Evolutionary conservation across 331 rosid species (phyloP).

Genomic region (Quercus tomentella): DNA sequence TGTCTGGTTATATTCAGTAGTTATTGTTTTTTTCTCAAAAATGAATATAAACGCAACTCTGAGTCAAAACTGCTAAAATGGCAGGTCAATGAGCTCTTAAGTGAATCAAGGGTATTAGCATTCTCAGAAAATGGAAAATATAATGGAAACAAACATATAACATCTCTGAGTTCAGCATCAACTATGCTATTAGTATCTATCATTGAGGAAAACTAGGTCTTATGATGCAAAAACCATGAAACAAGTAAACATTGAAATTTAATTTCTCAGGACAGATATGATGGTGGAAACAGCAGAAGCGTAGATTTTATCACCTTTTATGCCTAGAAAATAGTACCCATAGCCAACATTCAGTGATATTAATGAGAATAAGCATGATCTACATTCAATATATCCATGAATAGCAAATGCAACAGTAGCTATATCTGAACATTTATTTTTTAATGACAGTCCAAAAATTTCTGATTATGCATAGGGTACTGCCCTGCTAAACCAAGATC

Average conservation of each 20-base stretch:
- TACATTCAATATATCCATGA: background rate
- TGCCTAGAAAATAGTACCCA: background rate
- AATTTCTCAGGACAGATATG: background rate
- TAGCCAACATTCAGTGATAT: background rate
- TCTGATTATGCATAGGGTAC: background rate
- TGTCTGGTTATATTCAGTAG: background rate
- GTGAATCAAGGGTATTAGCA: background rate
- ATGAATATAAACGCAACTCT: background rate
- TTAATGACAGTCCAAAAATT: background rate
- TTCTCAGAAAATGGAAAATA: background rate
- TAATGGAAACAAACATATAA: background rate
- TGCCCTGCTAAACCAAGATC: background rate
- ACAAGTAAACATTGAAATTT: background rate
- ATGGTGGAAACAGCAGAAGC: background rate
- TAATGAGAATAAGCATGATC: background rate
- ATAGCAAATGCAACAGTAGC: background rate
- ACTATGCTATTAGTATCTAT: background rate
- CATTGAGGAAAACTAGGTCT: background rate
- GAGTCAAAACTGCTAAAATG: background rate
- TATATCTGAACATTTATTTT: background rate
- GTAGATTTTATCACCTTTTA: background rate
- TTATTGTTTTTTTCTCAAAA: background rate
- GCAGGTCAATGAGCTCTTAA: background rate
- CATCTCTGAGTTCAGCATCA: background rate
- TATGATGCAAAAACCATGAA: background rate